Percentiles rank a stretch among this genome's conserved stretches.
These are phyloP conservation scores for Neoconidiobolus thromboides DNA, from an alignment of 371 early-diverging fungal genomes.

Conservation along the genomic window DNA sequence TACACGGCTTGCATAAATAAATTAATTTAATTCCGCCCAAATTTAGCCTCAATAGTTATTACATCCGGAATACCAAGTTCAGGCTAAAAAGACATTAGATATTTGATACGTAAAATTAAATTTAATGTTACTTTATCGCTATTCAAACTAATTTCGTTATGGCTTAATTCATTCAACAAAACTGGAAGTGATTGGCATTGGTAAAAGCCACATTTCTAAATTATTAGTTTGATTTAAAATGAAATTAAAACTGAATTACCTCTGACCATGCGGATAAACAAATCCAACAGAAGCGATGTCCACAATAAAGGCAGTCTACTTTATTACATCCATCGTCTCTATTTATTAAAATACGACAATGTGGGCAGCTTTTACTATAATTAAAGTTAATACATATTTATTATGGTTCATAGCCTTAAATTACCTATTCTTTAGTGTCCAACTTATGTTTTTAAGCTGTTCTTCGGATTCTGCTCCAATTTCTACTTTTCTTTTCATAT, in stretches of 20 bases:
- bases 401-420: background rate
- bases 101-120: no score
- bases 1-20: no score
- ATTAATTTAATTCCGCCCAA: background rate
- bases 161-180: no score
- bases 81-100: conserved; percentile 5
- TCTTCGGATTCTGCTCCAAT: conserved; percentile 8
- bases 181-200: conserved; percentile 10
- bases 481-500: conserved; percentile 19
- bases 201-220: conserved; percentile 19
- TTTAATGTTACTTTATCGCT: background rate
- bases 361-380: conserved; percentile 39
- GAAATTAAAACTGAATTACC: conserved; percentile 2
- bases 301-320: conserved; percentile 55
- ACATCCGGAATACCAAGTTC: conserved; percentile 32
- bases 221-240: background rate
- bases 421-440: conserved; percentile 29
- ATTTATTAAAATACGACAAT: conserved; percentile 50
- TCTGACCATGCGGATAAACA: conserved; percentile 19
- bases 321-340: conserved; percentile 65
- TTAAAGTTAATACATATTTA: background rate
- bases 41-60: conserved; percentile 21
- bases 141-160: background rate
- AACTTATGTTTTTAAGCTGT: conserved; percentile 18
- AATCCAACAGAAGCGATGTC: conserved; percentile 50